Evolutionary conservation across 805 yeast genomes (phyloP).

Genomic region (Saturnispora ahearnii): DNA sequence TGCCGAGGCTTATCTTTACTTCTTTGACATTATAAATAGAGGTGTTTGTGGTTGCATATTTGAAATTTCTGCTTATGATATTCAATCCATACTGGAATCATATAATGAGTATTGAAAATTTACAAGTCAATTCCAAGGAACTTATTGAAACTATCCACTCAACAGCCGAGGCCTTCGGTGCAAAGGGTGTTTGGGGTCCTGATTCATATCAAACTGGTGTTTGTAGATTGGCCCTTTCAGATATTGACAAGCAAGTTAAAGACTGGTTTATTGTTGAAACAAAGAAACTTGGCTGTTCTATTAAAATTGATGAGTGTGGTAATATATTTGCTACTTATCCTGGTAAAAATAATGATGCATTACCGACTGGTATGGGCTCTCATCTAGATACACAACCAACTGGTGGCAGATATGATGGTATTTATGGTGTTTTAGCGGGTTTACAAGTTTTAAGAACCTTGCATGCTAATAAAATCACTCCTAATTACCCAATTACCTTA

Average conservation of each 20-base stretch:
- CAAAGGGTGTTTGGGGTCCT: conserved; percentile 54
- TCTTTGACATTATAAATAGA: not conserved
- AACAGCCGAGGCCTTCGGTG: conserved; percentile 51
- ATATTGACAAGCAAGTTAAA: conserved; percentile 52
- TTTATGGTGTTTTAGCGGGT: conserved; percentile 59
- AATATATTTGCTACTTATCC: conserved; percentile 60
- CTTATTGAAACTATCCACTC: conserved; percentile 51
- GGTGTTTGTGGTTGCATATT: not conserved
- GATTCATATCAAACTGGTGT: conserved; percentile 54
- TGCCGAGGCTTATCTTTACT: not conserved
- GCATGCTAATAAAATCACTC: conserved; percentile 46
- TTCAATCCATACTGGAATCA: not conserved
- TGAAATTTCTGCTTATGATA: no score
- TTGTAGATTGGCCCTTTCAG: conserved; percentile 53
- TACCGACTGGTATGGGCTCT: conserved; percentile 63
- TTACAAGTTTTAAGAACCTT: conserved; percentile 58
- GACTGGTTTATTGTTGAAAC: conserved; percentile 57
- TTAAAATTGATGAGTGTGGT: conserved; percentile 57
- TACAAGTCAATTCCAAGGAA: conserved; percentile 12
- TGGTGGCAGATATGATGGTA: conserved; percentile 72
- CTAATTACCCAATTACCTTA: conserved; percentile 59
- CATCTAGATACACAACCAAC: conserved; percentile 74
- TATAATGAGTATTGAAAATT: conserved; percentile 6
- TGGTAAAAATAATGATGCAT: conserved; percentile 35
- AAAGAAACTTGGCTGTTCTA: conserved; percentile 43